Base-by-base conservation (phyloP, 345 rosid genomes). In the Tarenaya hassleriana region DNA sequence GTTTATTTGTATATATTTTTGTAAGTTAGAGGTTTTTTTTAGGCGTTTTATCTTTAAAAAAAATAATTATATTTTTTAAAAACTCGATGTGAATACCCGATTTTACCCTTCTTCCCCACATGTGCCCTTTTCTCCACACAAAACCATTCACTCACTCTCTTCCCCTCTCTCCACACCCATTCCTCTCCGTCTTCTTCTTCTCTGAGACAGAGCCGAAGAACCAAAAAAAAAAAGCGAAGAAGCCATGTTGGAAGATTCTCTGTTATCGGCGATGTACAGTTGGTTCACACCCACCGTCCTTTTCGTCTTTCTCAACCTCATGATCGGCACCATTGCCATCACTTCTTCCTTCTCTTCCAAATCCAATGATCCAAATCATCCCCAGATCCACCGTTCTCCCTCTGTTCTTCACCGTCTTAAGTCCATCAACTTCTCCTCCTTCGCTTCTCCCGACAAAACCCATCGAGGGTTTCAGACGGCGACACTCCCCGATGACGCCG, bases 241-340 rank as follows among this genome's bases (percentile, higher is more conserved):
- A 47, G 4, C 69, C 12, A 80, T 83, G 84, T 48, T 82, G 16
- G 81, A 66, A n/a, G 76, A 77, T 16, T 76, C 94, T 32, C 34
- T 84, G 58, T 75, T 85, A 74, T 79, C 82, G 32, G 69, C 81
- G 21, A 59, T 84, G 66, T 71, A 66, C 74, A 84, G 91, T 61
- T 84, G 94, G 91, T 78, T 78, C 34, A 84, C 94, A 9, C 90
- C 95, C 0, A 63, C 91, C 20, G 78, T 80, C 10, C 83, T 84
- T 33, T 82, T 88, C 44, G 55, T 82, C 54, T 61, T 88, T 74
- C 91, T 88, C 68, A 82, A 84, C 61, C 41, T 88, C 48, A 64
- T 78, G 77, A 82, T 88, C 34, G 88, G 83, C 57, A 78, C 95
- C 63, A 82, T 88, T 46, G 68, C 58, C 63, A 48, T 84, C n/a